Evolutionary conservation across 2,329 filamentous ascomycete species (phyloP).

Genomic region (Immersiporthe knoxdaviesiana): DNA sequence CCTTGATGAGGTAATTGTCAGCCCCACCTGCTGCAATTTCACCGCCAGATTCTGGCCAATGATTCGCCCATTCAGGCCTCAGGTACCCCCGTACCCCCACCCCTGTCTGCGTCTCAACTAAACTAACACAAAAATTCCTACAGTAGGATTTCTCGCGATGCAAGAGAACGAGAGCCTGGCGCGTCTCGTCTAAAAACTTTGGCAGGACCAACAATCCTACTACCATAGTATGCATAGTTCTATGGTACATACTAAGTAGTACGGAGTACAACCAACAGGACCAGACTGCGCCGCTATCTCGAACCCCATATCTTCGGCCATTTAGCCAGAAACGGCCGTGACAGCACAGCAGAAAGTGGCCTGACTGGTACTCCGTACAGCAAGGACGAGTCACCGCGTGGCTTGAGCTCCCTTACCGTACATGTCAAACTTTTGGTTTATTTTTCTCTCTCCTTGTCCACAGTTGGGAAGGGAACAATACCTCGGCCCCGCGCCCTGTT

Average conservation of each 20-base stretch:
- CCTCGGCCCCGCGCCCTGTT: neutral
- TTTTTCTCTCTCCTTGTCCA: neutral
- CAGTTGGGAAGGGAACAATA: neutral
- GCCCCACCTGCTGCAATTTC: neutral
- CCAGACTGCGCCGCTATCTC: neutral
- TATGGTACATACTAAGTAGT: too few relatives aligned
- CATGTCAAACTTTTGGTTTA: neutral
- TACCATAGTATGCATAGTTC: too few relatives aligned
- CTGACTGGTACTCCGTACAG: neutral
- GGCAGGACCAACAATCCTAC: neutral
- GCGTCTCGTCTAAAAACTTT: neutral
- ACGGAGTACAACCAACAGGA: neutral
- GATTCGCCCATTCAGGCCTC: neutral
- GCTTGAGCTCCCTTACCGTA: neutral
- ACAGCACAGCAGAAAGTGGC: constrained; percentile 6
- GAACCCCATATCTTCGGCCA: neutral
- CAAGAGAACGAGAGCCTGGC: neutral
- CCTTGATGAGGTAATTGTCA: neutral
- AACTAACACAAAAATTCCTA: neutral
- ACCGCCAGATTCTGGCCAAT: constrained; percentile 1
- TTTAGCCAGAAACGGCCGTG: neutral
- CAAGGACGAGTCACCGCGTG: neutral
- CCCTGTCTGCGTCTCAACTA: neutral
- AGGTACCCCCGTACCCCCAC: neutral
- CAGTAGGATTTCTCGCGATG: neutral